Conservation (phyloP, 75 land plant genomes). For the Ceratopteris richardii region DNA sequence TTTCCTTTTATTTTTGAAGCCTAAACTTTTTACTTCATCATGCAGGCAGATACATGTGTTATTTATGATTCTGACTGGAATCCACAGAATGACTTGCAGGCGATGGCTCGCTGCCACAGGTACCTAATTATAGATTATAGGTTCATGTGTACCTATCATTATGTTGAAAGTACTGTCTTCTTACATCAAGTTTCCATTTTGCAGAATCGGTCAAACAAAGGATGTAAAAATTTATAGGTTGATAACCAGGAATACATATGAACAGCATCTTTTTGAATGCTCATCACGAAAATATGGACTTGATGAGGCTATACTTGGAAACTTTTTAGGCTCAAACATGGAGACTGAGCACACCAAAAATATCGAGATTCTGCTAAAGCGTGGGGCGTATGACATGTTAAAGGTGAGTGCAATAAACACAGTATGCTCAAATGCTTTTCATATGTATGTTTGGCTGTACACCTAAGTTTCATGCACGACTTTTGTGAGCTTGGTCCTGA, state of each 20-base stretch:
- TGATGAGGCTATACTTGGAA: slow-evolving; percentile 33
- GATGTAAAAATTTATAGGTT: slow-evolving; percentile 30
- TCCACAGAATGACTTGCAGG: slow-evolving; percentile 31
- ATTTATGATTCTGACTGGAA: slow-evolving; percentile 38
- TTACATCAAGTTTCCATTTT: neutral
- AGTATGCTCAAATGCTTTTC: too few species aligned
- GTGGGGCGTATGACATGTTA: slow-evolving; percentile 28
- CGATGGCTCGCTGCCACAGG: slow-evolving; percentile 37
- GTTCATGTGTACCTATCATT: neutral
- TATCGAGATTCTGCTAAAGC: slow-evolving; percentile 24
- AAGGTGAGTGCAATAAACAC: slow-evolving; percentile 22
- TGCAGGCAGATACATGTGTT: slow-evolving; percentile 29
- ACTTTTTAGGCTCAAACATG: slow-evolving; percentile 7
- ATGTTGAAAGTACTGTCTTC: neutral
- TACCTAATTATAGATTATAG: neutral
- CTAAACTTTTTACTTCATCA: too few species aligned
- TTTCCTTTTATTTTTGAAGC: too few species aligned
- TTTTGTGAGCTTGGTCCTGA: too few species aligned
- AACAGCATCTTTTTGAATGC: slow-evolving; percentile 30
- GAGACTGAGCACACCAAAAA: slow-evolving; percentile 17
- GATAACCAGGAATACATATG: slow-evolving; percentile 30
- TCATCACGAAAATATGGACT: slow-evolving; percentile 31
- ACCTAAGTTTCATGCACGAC: too few species aligned
- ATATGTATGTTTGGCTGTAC: too few species aligned
- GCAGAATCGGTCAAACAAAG: slow-evolving; percentile 30